phyloP scores from a whole-genome alignment of 179 eudicot species.

The Beta lomatogona region DNA sequence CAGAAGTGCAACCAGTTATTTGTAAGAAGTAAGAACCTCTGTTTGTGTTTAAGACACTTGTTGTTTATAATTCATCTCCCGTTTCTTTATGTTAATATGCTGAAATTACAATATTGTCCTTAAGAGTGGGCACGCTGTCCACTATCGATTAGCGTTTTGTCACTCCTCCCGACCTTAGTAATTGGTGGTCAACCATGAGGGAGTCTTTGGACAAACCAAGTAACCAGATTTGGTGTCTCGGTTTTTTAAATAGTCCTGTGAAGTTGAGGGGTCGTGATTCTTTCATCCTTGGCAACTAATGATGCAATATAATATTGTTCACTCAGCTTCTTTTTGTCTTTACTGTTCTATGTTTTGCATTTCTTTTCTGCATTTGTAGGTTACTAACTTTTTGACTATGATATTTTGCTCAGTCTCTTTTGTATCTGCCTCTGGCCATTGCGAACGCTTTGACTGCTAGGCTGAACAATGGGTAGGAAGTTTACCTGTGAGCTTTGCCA shows the following conservation, averaged over 20 bases:
- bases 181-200: background rate
- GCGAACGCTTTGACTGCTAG: constrained; percentile 91
- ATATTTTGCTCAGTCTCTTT: constrained; percentile 57
- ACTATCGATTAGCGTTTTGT: too few species aligned
- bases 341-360: background rate
- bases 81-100: too few species aligned
- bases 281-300: background rate
- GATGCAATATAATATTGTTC: background rate
- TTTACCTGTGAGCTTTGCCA: background rate
- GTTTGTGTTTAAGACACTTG: too few species aligned
- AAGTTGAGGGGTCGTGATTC: too few species aligned
- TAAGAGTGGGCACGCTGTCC: too few species aligned
- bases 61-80: too few species aligned
- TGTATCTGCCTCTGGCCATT: constrained; percentile 93
- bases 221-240: background rate
- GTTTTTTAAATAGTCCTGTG: too few species aligned
- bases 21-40: too few species aligned
- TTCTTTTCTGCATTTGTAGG: background rate
- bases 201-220: background rate
- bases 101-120: too few species aligned
- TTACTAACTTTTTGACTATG: background rate
- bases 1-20: too few species aligned
- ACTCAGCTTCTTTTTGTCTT: background rate
- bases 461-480: constrained; percentile 83
- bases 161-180: too few species aligned